Conservation (phyloP, 345 rosid species). For the Brassica incana region DNA sequence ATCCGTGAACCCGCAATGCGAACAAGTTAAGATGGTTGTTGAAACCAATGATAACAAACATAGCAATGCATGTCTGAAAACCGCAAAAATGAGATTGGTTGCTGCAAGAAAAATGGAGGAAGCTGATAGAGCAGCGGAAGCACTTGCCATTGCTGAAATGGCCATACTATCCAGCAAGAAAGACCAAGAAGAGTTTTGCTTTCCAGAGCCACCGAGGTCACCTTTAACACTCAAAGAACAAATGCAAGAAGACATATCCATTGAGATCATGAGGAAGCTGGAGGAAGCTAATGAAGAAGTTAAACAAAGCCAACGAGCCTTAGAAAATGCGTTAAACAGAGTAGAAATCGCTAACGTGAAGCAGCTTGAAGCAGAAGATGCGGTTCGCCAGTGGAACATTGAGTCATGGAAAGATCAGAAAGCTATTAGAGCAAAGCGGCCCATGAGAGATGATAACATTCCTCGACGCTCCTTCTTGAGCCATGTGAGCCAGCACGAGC, state of each 20-base stretch:
- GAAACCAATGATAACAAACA: constrained; percentile 43
- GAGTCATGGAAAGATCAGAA: constrained; percentile 45
- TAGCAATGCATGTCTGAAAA: constrained; percentile 42
- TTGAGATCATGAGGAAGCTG: constrained; percentile 54
- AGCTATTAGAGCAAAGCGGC: constrained; percentile 26
- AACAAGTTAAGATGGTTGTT: constrained; percentile 49
- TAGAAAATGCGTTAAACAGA: constrained; percentile 65
- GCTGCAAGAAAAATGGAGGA: constrained; percentile 99
- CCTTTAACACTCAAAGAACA: constrained; percentile 44
- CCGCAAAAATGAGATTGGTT: constrained; percentile 78
- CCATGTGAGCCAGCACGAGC: constrained; percentile 36
- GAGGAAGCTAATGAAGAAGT: constrained; percentile 87
- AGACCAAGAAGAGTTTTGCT: constrained; percentile 35
- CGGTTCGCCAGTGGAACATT: constrained; percentile 63
- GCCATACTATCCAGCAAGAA: constrained; percentile 40
- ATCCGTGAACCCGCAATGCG: constrained; percentile 7
- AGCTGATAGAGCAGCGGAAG: constrained; percentile 94
- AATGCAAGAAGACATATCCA: constrained; percentile 19
- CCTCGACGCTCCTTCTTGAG: constrained; percentile 44
- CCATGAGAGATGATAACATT: constrained; percentile 40
- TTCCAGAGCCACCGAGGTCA: constrained; percentile 61
- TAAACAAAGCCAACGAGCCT: constrained; percentile 59
- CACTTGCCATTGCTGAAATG: constrained; percentile 78
- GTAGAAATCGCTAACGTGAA: constrained; percentile 64
- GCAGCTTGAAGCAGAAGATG: constrained; percentile 83